Conservation (phyloP, 108 stramenopile species). For the Conticribra guillardii region DNA sequence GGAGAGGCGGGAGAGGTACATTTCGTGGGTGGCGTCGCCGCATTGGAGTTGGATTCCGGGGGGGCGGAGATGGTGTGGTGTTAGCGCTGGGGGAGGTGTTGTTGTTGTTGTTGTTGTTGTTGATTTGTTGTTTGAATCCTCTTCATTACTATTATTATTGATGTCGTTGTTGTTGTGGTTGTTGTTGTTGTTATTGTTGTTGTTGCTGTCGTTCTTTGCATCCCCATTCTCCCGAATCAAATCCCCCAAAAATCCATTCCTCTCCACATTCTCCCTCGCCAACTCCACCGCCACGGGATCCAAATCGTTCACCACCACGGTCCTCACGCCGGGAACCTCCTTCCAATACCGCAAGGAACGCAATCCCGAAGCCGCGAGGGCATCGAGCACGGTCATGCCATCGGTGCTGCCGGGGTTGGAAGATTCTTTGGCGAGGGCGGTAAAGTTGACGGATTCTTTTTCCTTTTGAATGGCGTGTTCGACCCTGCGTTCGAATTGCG, state of each 20-base stretch:
- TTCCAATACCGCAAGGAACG: constrained; percentile 96
- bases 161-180: background rate
- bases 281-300: constrained; percentile 56
- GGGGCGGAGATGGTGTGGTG: constrained; percentile 33
- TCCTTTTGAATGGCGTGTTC: constrained; percentile 18
- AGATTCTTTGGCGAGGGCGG: constrained; percentile 24
- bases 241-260: constrained; percentile 18
- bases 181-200: background rate
- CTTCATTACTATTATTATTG: too few species aligned
- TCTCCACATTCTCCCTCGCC: constrained; percentile 71
- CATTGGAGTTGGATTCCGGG: constrained; percentile 71
- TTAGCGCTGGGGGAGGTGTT: background rate
- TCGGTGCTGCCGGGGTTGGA: constrained; percentile 5
- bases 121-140: background rate
- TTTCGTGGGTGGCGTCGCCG: constrained; percentile 83
- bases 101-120: background rate
- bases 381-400: constrained; percentile 94
- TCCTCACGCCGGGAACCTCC: constrained; percentile 89
- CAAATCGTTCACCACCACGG: constrained; percentile 90
- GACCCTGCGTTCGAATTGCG: constrained; percentile 27
- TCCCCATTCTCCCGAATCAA: constrained; percentile 17
- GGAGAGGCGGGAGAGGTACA: constrained; percentile 73
- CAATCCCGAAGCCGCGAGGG: constrained; percentile 96
- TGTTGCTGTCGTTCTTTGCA: background rate
- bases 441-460: constrained; percentile 33